Evolutionary conservation across 1,284 basidiomycete genomes (phyloP).

Genomic region (Apiotrichum brassicae): DNA sequence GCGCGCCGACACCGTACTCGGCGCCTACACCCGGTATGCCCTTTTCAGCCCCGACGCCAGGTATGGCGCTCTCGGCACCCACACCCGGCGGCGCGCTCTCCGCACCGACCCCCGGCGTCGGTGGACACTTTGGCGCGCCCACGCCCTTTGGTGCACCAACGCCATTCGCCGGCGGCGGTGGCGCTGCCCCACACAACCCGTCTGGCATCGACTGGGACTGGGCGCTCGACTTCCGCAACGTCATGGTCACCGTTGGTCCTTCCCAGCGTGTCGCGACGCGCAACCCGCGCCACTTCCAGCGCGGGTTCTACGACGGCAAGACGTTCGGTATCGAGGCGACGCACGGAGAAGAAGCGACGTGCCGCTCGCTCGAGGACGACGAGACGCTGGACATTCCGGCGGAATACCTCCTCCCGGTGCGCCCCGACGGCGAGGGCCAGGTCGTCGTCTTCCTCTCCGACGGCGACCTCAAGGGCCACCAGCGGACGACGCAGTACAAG

Average conservation of each 20-base stretch:
- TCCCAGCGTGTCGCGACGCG: constrained; percentile 26
- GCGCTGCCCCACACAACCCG: neutral
- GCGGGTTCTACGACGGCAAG: constrained; percentile 32
- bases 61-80: constrained; percentile 11
- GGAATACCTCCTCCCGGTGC: constrained; percentile 34
- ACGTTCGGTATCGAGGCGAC: constrained; percentile 31
- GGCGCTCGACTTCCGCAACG: constrained; percentile 44
- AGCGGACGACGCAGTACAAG: constrained; percentile 33
- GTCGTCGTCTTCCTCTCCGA: constrained; percentile 32
- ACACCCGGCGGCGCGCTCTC: constrained; percentile 20
- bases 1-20: constrained; percentile 46
- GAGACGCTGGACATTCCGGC: constrained; percentile 31
- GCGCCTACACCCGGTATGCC: constrained; percentile 48
- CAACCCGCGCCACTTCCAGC: constrained; percentile 40
- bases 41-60: constrained; percentile 44
- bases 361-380: constrained; percentile 24
- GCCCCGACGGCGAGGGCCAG: constrained; percentile 35
- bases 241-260: constrained; percentile 37
- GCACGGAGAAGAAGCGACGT: constrained; percentile 22
- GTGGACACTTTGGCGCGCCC: constrained; percentile 49
- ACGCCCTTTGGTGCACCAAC: constrained; percentile 42
- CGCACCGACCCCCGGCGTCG: constrained; percentile 31
- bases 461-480: constrained; percentile 29
- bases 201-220: constrained; percentile 36
- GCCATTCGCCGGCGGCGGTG: constrained; percentile 8